phyloP scores from a whole-genome alignment of 2,329 filamentous ascomycete genomes.

The Graphilbum fragrans region DNA sequence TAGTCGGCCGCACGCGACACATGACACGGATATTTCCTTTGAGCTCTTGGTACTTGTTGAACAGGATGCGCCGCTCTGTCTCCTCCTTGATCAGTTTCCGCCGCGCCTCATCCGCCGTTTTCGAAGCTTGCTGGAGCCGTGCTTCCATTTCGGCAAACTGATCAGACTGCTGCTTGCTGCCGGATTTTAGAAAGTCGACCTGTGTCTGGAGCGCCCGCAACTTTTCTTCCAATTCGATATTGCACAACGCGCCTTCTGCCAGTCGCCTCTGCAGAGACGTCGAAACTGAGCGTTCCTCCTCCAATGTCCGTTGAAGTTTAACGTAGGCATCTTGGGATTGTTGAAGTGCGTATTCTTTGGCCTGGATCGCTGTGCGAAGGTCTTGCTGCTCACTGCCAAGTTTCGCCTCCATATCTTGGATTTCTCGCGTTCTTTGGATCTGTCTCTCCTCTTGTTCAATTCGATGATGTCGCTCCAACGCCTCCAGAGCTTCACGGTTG shows the following conservation, averaged over 20 bases:
- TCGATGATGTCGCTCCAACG: conserved; percentile 49
- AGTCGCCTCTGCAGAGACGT: conserved; percentile 38
- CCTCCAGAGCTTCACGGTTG: conserved; percentile 57
- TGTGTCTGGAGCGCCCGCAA: conserved; percentile 67
- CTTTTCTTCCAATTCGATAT: conserved; percentile 58
- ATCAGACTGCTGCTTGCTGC: conserved; percentile 78
- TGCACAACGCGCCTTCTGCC: conserved; percentile 46
- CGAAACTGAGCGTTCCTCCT: conserved; percentile 53
- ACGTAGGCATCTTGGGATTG: conserved; percentile 34
- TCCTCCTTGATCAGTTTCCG: conserved; percentile 86
- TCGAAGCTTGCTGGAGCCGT: conserved; percentile 65
- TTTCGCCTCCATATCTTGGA: conserved; percentile 48
- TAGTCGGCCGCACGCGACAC: conserved; percentile 77
- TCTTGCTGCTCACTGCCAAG: conserved; percentile 40
- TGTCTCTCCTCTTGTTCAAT: conserved; percentile 56
- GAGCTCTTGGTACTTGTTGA: conserved; percentile 95
- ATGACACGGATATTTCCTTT: conserved; percentile 98
- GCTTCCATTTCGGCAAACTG: conserved; percentile 73
- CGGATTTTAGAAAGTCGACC: conserved; percentile 81
- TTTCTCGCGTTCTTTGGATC: conserved; percentile 43
- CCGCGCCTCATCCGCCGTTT: conserved; percentile 55
- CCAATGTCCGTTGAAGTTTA: conserved; percentile 34
- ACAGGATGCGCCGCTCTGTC: conserved; percentile 76
- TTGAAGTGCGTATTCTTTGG: conserved; percentile 43
- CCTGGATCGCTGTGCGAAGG: conserved; percentile 31